These are phyloP conservation scores for Tephrocybe sp. DNA, from an alignment of 768 basidiomycete species.

Conservation along the genomic window DNA sequence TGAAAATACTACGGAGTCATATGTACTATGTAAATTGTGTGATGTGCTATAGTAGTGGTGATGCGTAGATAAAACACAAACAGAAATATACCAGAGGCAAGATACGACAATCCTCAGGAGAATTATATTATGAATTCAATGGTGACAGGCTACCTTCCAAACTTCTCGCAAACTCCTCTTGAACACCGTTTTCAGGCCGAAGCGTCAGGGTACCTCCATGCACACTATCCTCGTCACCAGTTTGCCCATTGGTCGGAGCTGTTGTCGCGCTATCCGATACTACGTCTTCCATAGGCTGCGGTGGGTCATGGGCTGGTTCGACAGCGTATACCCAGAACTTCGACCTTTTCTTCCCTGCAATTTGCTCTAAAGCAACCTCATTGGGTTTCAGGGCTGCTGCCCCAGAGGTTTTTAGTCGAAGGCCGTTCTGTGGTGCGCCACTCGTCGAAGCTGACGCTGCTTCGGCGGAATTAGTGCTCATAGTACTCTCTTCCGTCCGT, in stretches of 20 bases:
- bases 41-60: conserved; percentile 1
- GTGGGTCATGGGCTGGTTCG: conserved; percentile 53
- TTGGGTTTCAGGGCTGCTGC: conserved; percentile 68
- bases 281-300: conserved; percentile 19
- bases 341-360: conserved; percentile 80
- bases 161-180: conserved; percentile 27
- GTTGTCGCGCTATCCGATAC: conserved; percentile 12
- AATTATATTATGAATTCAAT: conserved; percentile 26
- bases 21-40: neutral
- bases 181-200: conserved; percentile 14
- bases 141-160: conserved; percentile 44
- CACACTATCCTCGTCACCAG: conserved; percentile 12
- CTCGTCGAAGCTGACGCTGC: conserved; percentile 28
- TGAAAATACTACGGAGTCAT: neutral
- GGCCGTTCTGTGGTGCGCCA: conserved; percentile 27
- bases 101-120: neutral
- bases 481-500: conserved; percentile 72
- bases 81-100: conserved; percentile 3
- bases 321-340: conserved; percentile 90
- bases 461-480: conserved; percentile 53
- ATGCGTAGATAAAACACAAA: conserved; percentile 10
- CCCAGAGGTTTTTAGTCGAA: conserved; percentile 51
- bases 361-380: conserved; percentile 72
- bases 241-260: conserved; percentile 5
- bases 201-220: conserved; percentile 3